A percentile compares a stretch with the other conserved stretches of the same genome.
Conservation (phyloP, 352 stramenopile genomes). For the Stephanocyclus meneghinianus region DNA sequence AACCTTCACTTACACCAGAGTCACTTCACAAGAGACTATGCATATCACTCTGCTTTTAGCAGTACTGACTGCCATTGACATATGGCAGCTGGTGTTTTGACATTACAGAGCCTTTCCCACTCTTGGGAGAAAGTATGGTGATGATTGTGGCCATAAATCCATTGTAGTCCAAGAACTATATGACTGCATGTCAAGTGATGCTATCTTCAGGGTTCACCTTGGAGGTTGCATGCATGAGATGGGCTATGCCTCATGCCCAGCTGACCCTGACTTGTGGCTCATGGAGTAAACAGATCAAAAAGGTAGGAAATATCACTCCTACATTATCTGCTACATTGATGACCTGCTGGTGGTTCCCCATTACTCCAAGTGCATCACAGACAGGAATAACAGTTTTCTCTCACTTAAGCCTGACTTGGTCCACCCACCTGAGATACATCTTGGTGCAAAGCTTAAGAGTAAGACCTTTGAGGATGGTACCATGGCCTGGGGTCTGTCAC, state of each 20-base stretch:
- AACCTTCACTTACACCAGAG: neutral
- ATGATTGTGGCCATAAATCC: slow-evolving; percentile 2
- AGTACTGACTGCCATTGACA: slow-evolving; percentile 36
- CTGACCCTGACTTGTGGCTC: neutral
- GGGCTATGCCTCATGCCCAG: neutral
- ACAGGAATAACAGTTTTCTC: too few species aligned
- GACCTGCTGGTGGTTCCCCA: too few species aligned
- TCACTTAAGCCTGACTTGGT: too few species aligned
- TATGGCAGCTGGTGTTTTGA: slow-evolving; percentile 27
- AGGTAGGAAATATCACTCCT: neutral
- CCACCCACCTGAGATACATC: neutral
- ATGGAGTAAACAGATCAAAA: neutral
- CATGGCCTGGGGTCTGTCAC: neutral
- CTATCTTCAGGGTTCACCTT: neutral
- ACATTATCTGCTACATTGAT: too few species aligned
- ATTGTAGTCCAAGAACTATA: slow-evolving; percentile 47
- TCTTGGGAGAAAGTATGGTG: slow-evolving; percentile 32
- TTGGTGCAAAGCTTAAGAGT: neutral
- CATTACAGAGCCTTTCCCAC: too few species aligned
- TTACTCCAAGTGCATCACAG: too few species aligned
- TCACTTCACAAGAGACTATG: neutral
- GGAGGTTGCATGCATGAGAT: neutral
- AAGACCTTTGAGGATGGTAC: neutral
- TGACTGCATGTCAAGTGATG: neutral
- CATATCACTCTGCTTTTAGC: slow-evolving; percentile 2